Conservation (phyloP, 2,329 filamentous ascomycete genomes). For the Pestalotiopsis sp. region DNA sequence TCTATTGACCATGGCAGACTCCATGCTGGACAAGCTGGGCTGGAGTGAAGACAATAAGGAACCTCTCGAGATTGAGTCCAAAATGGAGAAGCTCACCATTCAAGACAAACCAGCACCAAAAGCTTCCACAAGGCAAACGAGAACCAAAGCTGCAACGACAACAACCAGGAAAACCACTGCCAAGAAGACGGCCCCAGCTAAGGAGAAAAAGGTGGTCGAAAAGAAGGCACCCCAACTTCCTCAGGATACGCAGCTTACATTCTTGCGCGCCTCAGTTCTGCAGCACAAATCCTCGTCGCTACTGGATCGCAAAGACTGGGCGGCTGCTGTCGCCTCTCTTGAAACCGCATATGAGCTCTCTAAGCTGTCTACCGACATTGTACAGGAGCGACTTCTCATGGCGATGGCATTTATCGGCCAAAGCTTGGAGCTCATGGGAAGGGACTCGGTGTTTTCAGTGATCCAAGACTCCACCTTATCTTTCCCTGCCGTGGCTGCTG, state of each 20-base stretch:
- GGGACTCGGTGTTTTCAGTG: constrained; percentile 84
- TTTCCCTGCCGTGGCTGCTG: constrained; percentile 67
- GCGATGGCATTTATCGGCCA: constrained; percentile 70
- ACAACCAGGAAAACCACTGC: constrained; percentile 26
- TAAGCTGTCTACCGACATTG: constrained; percentile 41
- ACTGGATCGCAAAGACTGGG: constrained; percentile 56
- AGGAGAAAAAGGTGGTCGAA: constrained; percentile 17
- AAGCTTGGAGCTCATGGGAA: constrained; percentile 72
- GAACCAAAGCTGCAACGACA: constrained; percentile 22
- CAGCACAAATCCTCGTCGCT: constrained; percentile 47
- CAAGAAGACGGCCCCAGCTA: constrained; percentile 30
- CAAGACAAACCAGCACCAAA: constrained; percentile 31
- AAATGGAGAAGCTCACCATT: constrained; percentile 36
- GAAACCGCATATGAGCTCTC: constrained; percentile 49
- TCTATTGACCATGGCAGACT: constrained; percentile 52
- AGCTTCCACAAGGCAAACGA: constrained; percentile 19
- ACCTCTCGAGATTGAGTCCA: constrained; percentile 36
- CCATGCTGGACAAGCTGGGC: constrained; percentile 41
- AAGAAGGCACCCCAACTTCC: constrained; percentile 15
- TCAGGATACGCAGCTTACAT: constrained; percentile 37
- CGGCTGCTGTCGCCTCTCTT: constrained; percentile 59
- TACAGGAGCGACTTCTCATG: constrained; percentile 60
- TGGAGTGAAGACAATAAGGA: constrained; percentile 17
- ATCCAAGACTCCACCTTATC: constrained; percentile 92
- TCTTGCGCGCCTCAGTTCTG: constrained; percentile 40